A percentile compares a stretch with the other conserved stretches of the same genome.
phyloP scores from a whole-genome alignment of 257 asterid genomes.

The Ilex aquifolium region DNA sequence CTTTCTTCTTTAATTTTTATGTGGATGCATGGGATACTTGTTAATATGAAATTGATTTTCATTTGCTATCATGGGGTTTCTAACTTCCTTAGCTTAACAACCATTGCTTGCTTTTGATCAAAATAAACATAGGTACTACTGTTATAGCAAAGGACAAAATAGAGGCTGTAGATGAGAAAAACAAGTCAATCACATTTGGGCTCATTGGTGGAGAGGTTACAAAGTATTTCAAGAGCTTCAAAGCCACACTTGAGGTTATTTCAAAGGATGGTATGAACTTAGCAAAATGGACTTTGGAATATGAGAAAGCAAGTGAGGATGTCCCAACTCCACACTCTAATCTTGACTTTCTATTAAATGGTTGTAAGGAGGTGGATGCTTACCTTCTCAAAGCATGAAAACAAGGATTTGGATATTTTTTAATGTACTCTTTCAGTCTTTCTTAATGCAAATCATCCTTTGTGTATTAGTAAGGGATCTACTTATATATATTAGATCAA shows the following conservation, averaged over 20 bases:
- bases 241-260: conserved; percentile 34
- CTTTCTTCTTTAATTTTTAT: too few species aligned
- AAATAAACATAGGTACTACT: conserved; percentile 16
- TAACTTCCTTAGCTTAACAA: too few species aligned
- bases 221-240: conserved; percentile 39
- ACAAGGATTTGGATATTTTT: too few species aligned
- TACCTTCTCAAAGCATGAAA: conserved; percentile 30
- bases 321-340: conserved; percentile 44
- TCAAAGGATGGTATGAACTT: conserved; percentile 11
- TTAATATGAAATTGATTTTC: too few species aligned
- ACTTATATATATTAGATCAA: too few species aligned
- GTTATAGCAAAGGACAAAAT: conserved; percentile 26
- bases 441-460: too few species aligned
- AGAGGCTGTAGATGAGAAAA: conserved; percentile 5
- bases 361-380: conserved; percentile 41
- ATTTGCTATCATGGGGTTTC: too few species aligned
- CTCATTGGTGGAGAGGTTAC: conserved; percentile 50
- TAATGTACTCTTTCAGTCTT: too few species aligned
- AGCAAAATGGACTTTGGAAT: conserved; percentile 49
- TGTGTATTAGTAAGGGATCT: too few species aligned
- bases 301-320: conserved; percentile 41
- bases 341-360: conserved; percentile 33
- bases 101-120: neutral
- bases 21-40: too few species aligned
- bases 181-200: conserved; percentile 20